Conservation (phyloP, 345 rosid genomes). For the Eucalyptus fibrosa region DNA sequence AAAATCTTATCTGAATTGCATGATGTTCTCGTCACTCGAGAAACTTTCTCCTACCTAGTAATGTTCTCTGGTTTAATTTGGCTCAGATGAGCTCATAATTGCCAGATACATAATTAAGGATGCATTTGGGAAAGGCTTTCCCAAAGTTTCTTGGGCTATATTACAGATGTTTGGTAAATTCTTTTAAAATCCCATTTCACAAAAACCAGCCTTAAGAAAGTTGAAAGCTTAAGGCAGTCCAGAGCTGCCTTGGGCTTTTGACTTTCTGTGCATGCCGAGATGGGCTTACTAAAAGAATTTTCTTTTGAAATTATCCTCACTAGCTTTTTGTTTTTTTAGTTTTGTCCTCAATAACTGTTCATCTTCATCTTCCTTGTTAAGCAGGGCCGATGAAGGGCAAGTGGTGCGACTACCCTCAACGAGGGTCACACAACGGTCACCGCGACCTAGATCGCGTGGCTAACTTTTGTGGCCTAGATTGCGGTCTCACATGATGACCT, state of each 20-base stretch:
- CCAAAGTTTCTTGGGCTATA: no score
- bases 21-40: neutral
- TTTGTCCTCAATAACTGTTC: no score
- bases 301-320: accelerated
- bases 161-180: no score
- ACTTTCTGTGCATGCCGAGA: no score
- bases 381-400: accelerated
- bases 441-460: accelerated
- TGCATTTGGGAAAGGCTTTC: neutral
- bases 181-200: no score
- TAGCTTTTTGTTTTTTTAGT: no score
- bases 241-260: no score
- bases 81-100: accelerated
- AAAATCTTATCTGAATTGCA: neutral
- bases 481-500: accelerated
- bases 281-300: no score
- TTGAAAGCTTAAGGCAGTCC: no score
- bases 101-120: accelerated
- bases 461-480: accelerated
- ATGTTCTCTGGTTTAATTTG: neutral
- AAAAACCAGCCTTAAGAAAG: no score
- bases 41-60: neutral
- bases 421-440: accelerated
- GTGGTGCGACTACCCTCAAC: accelerated
- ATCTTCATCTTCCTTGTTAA: no score